phyloP scores from a whole-genome alignment of 2,329 filamentous ascomycete species.

The Drechslerella coelobrocha region DNA sequence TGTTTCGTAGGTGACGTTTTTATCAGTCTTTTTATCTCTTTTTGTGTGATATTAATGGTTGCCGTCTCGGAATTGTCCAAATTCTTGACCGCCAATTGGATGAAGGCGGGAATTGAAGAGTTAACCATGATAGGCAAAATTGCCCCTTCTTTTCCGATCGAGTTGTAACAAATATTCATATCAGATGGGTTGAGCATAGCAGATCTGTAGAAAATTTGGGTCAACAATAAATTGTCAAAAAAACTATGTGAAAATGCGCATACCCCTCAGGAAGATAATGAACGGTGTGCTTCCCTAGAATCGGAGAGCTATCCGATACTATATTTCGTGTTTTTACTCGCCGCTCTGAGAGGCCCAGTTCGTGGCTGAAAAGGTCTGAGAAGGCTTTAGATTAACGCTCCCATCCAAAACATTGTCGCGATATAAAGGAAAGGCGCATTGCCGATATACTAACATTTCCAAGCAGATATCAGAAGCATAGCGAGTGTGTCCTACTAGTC shows the following conservation, averaged over 20 bases:
- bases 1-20: conserved; percentile 70
- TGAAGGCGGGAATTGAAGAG: conserved; percentile 83
- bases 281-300: conserved; percentile 95
- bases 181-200: conserved; percentile 84
- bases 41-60: conserved; percentile 74
- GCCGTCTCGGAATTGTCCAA: conserved; percentile 81
- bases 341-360: conserved; percentile 90
- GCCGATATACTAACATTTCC: conserved; percentile 46
- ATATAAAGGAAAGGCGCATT: too few relatives aligned
- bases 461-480: conserved; percentile 18
- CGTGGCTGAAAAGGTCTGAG: conserved; percentile 81
- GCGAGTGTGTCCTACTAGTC: conserved; percentile 17
- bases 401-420: background rate
- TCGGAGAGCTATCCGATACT: conserved; percentile 88
- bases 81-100: conserved; percentile 87
- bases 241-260: conserved; percentile 53
- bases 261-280: conserved; percentile 94
- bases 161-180: conserved; percentile 80
- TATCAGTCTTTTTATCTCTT: conserved; percentile 77
- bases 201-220: conserved; percentile 64
- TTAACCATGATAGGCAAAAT: conserved; percentile 89
- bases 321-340: conserved; percentile 88
- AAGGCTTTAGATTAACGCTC: background rate
- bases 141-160: conserved; percentile 65
- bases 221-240: conserved; percentile 54